These are phyloP conservation scores for Candida manassasensis DNA, from an alignment of 805 yeast species.

Conservation along the genomic window DNA sequence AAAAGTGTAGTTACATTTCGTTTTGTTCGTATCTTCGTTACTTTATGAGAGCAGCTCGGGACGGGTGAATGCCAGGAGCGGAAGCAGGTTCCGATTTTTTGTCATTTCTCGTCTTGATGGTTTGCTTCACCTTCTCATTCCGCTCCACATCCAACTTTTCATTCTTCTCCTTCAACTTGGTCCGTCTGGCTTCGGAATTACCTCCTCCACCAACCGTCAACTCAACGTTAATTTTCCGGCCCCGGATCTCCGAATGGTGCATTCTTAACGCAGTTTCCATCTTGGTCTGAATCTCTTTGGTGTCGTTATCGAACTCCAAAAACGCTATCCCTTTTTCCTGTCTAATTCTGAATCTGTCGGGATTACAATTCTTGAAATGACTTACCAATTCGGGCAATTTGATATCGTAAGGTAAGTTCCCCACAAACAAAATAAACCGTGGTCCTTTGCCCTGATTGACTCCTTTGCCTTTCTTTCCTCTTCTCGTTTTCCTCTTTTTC, in stretches of 20 bases:
- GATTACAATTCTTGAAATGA: constrained; percentile 72
- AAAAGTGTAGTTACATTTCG: too few species aligned
- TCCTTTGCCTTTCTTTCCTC: constrained; percentile 71
- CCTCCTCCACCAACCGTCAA: constrained; percentile 99
- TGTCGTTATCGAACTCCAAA: constrained; percentile 65
- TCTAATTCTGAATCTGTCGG: constrained; percentile 74
- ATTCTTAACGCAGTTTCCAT: constrained; percentile 81
- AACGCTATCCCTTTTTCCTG: constrained; percentile 89
- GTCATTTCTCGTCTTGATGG: constrained; percentile 25
- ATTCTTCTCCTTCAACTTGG: constrained; percentile 77
- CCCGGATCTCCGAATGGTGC: constrained; percentile 69
- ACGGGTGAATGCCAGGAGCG: constrained; percentile 54
- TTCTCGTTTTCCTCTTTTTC: constrained; percentile 71
- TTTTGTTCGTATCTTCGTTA: too few species aligned
- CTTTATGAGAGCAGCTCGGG: constrained; percentile 51
- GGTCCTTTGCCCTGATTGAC: constrained; percentile 46
- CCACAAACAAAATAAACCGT: constrained; percentile 81
- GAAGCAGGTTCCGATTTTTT: constrained; percentile 8
- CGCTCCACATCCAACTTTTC: constrained; percentile 70
- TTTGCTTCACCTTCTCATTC: constrained; percentile 44
- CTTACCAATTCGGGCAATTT: constrained; percentile 55
- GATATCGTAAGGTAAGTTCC: constrained; percentile 77
- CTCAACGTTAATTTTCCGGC: constrained; percentile 88
- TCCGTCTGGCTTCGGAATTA: constrained; percentile 59
- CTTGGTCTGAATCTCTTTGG: constrained; percentile 62